A percentile compares a stretch with the other conserved stretches of the same genome.
Conservation (phyloP, 2,329 filamentous ascomycete genomes). For the Pseudogymnoascus sp. region DNA sequence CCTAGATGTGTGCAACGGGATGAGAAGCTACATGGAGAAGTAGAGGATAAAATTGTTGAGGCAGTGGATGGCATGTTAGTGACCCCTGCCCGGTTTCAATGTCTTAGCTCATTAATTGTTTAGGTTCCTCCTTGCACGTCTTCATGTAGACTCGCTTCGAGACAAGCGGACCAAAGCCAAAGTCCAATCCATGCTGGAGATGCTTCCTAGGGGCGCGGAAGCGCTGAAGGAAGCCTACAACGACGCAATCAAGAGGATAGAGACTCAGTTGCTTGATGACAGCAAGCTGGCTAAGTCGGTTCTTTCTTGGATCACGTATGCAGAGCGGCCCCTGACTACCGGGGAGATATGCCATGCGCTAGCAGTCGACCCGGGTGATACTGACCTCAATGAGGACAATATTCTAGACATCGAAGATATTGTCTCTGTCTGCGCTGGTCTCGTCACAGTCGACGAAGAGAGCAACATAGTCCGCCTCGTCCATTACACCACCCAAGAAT, state of each 20-base stretch:
- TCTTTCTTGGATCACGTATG: not conserved
- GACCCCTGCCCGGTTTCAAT: not conserved
- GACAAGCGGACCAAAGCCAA: not conserved
- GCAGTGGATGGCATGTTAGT: conserved; percentile 6
- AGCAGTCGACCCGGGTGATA: not conserved
- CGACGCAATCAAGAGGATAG: not conserved
- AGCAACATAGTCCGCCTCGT: conserved; percentile 20
- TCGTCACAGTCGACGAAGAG: conserved; percentile 22
- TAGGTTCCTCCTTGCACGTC: not conserved
- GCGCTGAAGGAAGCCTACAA: not conserved
- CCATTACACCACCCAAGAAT: conserved; percentile 24
- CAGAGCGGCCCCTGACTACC: not conserved
- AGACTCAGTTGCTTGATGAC: not conserved
- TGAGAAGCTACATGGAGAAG: not conserved
- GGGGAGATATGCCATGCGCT: conserved; percentile 1
- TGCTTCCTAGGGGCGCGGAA: not conserved
- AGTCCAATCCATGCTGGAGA: not conserved
- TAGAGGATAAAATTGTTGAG: not conserved
- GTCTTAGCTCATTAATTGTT: not conserved
- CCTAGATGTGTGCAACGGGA: not conserved
- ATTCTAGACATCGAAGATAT: conserved; percentile 10
- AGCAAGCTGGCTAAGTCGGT: not conserved
- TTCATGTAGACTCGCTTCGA: not conserved
- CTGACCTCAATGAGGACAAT: not conserved
- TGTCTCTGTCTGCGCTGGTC: conserved; percentile 19